phyloP scores from a whole-genome alignment of 75 land plant species.

The Sequoia sempervirens region DNA sequence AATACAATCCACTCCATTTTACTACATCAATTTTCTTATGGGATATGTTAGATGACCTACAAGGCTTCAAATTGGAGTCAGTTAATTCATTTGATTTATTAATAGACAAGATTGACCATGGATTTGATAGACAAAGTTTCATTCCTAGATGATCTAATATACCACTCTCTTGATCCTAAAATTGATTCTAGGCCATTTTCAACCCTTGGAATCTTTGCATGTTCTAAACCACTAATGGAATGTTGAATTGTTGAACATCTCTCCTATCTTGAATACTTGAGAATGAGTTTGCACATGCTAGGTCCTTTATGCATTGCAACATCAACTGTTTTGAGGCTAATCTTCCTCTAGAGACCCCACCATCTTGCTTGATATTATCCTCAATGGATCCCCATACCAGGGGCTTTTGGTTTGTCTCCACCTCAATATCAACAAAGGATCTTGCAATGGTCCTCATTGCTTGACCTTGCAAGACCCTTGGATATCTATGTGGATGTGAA shows the following conservation, averaged over 20 bases:
- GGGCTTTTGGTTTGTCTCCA: background rate
- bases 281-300: background rate
- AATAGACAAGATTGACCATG: too few relatives aligned
- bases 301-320: background rate
- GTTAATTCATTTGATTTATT: too few relatives aligned
- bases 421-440: constrained; percentile 3
- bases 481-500: constrained; percentile 2
- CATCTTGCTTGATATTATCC: constrained; percentile 11
- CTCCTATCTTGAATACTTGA: background rate
- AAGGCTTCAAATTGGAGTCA: too few relatives aligned
- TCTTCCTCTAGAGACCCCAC: constrained; percentile 5
- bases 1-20: constrained; percentile 3
- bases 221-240: too few relatives aligned
- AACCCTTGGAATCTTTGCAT: background rate
- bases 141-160: too few relatives aligned
- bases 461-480: constrained; percentile 52
- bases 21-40: background rate
- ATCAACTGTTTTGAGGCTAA: constrained; percentile 6
- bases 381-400: background rate
- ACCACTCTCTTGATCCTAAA: too few relatives aligned
- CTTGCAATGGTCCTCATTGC: constrained; percentile 16
- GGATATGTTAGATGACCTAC: too few relatives aligned
- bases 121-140: too few relatives aligned
- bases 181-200: background rate
- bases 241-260: background rate